Base-by-base conservation (phyloP, 257 asterid species). In the Cruciata laevipes region DNA sequence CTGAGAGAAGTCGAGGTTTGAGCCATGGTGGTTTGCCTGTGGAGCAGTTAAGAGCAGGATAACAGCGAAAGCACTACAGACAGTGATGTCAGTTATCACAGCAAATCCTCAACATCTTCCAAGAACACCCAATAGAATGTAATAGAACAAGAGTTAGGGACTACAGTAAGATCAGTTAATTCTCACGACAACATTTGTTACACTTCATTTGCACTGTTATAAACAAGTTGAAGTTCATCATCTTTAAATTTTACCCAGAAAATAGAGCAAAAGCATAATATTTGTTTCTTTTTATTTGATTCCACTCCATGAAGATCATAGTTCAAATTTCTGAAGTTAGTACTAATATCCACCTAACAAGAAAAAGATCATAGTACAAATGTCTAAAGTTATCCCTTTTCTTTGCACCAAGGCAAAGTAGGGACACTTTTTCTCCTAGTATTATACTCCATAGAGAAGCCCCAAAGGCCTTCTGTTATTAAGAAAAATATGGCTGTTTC, bases 41-140 rank as follows among this genome's bases (percentile, higher is more conserved):
- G 96, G 95, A 40, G 89, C 83, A 40, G 82, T 85, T 75, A 87
- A 85, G 77, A 72, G 63, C 47, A 85, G 72, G 80, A 87, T 87
- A 53, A 92, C 87, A 47, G 77, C 89, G 0, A 81, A 80, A 63
- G 92, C 86, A 25, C 71, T 83, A 51, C 87, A 82, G 0, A 81
- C 80, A 7, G 69, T 89, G 1, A 74, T 72, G 14, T 74, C 81
- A 7, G 76, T 73, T 35, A 63, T 81, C 63, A 37, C 77, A 33
- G 21, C 61, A 11, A 31, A 1, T 77, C 73, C 0, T 76, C 73
- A 55, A 2, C 7, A 0, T 35, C 69, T 85, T 11, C 35, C 79
- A 69, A 82, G 65, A 11, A 59, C 52, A 12, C 14, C 52, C 52
- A 44, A 44, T 44, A 44, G 18, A 44, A 44, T 44, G 52, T 14